Percentiles rank a stretch among this genome's conserved stretches.
phyloP scores from a whole-genome alignment of 345 rosid genomes.

The Hypericum androsaemum region DNA sequence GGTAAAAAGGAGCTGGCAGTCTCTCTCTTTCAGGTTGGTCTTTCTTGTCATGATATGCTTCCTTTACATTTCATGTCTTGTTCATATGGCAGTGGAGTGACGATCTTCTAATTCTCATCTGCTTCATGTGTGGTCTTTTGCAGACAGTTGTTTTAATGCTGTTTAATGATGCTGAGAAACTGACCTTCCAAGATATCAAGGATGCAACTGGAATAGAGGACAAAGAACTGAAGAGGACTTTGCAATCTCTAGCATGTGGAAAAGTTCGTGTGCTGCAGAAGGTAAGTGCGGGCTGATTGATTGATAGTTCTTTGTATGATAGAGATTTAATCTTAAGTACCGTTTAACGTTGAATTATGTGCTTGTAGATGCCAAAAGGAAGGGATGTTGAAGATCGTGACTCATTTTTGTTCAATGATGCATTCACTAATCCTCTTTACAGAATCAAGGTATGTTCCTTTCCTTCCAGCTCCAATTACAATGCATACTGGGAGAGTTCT shows the following conservation, averaged over 20 bases:
- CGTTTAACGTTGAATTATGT: background rate
- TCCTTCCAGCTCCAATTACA: background rate
- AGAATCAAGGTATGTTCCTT: constrained; percentile 60
- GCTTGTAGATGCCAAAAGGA: constrained; percentile 71
- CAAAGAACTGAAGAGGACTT: constrained; percentile 83
- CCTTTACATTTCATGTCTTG: background rate
- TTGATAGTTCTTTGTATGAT: background rate
- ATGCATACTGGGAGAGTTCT: too few relatives aligned
- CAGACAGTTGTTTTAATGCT: constrained; percentile 97
- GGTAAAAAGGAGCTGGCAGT: constrained; percentile 97
- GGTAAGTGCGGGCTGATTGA: constrained; percentile 30
- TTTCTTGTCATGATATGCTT: background rate
- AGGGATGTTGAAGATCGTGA: constrained; percentile 90
- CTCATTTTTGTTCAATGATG: constrained; percentile 73
- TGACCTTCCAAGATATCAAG: constrained; percentile 84
- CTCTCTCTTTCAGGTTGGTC: constrained; percentile 87
- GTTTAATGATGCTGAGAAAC: constrained; percentile 86
- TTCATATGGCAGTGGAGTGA: constrained; percentile 1
- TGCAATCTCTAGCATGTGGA: constrained; percentile 98
- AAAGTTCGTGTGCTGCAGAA: constrained; percentile 89
- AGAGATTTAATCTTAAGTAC: background rate
- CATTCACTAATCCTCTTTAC: constrained; percentile 69
- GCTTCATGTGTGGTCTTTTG: constrained; percentile 11
- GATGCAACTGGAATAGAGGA: constrained; percentile 91
- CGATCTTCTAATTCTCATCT: constrained; percentile 12